phyloP scores from a whole-genome alignment of 768 basidiomycete species.

The Hericium rajendrae region DNA sequence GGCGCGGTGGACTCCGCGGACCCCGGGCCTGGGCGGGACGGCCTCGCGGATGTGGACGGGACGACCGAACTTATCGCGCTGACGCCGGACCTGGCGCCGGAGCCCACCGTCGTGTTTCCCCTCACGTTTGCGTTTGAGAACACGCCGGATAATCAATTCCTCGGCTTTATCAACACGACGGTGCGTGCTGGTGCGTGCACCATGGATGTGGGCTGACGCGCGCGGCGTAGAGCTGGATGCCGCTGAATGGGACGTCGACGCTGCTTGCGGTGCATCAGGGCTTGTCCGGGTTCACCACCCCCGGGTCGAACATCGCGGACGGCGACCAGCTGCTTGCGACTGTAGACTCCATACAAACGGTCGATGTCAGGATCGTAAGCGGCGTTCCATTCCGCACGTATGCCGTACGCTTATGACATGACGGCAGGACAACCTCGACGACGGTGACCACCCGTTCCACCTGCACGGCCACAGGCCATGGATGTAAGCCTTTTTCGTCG shows the following conservation, averaged over 20 bases:
- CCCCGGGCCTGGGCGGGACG: constrained; percentile 5
- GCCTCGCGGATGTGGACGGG: background rate
- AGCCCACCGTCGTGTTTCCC: constrained; percentile 1
- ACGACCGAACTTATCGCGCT: constrained; percentile 5
- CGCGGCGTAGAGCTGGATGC: constrained; percentile 4
- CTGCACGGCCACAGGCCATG: constrained; percentile 8
- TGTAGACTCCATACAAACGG: constrained; percentile 9
- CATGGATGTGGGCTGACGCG: background rate
- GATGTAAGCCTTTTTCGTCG: constrained; percentile 3
- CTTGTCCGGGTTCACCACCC: background rate
- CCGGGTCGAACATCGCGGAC: background rate
- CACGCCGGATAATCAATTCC: constrained; percentile 3
- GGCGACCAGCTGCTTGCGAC: constrained; percentile 6
- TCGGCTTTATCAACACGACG: constrained; percentile 8
- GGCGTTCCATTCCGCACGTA: background rate
- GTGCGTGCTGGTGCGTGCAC: background rate
- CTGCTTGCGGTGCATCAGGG: constrained; percentile 5
- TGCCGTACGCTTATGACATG: background rate
- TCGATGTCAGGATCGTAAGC: constrained; percentile 7
- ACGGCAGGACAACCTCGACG: constrained; percentile 8
- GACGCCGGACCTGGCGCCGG: background rate
- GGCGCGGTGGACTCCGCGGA: constrained; percentile 5
- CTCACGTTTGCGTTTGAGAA: constrained; percentile 5
- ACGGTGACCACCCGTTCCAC: constrained; percentile 12
- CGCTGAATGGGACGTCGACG: constrained; percentile 4